Conservation (phyloP, 2,329 filamentous ascomycete genomes). For the Huntiella moniliformis region DNA sequence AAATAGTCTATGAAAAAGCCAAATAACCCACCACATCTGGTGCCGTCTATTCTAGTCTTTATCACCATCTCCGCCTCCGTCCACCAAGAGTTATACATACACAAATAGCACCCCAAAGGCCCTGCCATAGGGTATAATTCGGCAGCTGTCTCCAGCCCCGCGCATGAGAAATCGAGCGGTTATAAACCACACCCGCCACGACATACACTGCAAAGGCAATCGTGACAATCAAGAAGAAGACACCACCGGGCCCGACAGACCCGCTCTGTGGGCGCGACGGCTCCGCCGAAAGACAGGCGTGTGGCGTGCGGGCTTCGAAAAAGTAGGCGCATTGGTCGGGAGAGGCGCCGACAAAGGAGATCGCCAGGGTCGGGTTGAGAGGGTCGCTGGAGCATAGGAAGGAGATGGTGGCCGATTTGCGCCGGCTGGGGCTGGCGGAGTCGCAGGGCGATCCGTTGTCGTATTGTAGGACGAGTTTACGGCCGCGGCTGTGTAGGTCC, state of each 20-base stretch:
- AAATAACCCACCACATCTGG: neutral
- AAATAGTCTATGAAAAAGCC: constrained; percentile 2
- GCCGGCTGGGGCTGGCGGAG: constrained; percentile 19
- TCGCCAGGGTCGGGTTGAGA: constrained; percentile 42
- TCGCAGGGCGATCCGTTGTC: constrained; percentile 58
- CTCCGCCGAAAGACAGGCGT: constrained; percentile 53
- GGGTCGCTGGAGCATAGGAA: constrained; percentile 84
- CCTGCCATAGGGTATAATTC: constrained; percentile 84
- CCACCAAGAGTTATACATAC: constrained; percentile 11
- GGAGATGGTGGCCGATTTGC: constrained; percentile 74
- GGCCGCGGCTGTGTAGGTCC: constrained; percentile 39
- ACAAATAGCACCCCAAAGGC: constrained; percentile 36
- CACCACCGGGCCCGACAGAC: constrained; percentile 47
- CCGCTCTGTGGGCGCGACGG: constrained; percentile 48
- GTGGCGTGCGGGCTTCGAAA: constrained; percentile 75
- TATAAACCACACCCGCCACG: constrained; percentile 85
- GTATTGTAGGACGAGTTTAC: constrained; percentile 62
- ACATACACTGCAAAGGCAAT: constrained; percentile 73
- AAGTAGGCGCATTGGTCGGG: constrained; percentile 88
- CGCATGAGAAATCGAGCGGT: constrained; percentile 83
- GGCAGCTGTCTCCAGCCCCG: constrained; percentile 89
- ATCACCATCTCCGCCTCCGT: constrained; percentile 10
- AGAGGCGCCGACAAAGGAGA: constrained; percentile 68
- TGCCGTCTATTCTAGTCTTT: neutral
- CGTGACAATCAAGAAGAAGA: constrained; percentile 73